These are phyloP conservation scores for Alnus glutinosa DNA, from an alignment of 306 rosid species.

Conservation along the genomic window DNA sequence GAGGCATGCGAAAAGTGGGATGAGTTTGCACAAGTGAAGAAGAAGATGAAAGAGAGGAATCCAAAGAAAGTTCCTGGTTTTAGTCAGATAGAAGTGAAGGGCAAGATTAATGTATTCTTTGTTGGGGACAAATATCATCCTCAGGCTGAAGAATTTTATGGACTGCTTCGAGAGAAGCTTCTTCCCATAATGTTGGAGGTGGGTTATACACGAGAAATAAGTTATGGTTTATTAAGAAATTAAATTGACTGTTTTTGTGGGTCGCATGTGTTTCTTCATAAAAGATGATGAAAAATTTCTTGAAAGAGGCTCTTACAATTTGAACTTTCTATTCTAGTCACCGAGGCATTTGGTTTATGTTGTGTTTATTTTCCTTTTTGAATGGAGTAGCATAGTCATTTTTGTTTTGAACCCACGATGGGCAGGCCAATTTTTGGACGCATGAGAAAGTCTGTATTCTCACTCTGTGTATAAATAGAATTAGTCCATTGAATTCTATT, in stretches of 20 bases:
- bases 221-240: background rate
- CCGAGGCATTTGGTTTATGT: no score
- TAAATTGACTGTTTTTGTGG: no score
- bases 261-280: background rate
- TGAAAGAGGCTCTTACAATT: background rate
- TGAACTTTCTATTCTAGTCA: background rate
- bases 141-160: constrained; percentile 36
- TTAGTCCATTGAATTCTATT: no score
- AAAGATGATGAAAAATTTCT: no score
- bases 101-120: constrained; percentile 34
- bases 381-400: no score
- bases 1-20: no score
- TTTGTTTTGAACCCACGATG: no score
- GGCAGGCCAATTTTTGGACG: no score
- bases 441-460: no score
- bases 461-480: no score
- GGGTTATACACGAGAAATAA: constrained; percentile 16
- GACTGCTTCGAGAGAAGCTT: constrained; percentile 43
- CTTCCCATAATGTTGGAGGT: constrained; percentile 46
- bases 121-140: constrained; percentile 50
- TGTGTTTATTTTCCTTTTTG: no score
- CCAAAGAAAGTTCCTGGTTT: constrained; percentile 48
- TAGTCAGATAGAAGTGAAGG: constrained; percentile 47
- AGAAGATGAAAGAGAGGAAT: background rate
- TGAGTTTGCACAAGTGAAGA: no score